Conservation (phyloP, 345 rosid species). For the Linum trigynum region DNA sequence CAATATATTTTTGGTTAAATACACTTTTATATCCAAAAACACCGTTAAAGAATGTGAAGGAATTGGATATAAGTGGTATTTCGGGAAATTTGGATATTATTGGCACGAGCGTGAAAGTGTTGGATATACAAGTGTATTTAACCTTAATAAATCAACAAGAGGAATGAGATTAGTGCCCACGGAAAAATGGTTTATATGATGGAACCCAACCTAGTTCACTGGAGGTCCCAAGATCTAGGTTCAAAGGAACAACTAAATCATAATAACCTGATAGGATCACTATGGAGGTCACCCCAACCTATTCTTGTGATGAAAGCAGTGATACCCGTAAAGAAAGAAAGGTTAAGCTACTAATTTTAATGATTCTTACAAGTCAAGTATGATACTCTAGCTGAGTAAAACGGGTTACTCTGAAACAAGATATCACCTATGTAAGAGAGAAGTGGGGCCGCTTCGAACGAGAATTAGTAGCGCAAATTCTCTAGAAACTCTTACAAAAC, state of each 20-base stretch:
- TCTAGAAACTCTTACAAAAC: background rate
- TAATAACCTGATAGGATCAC: background rate
- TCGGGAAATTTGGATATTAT: no score
- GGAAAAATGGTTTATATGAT: background rate
- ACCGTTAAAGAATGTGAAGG: no score
- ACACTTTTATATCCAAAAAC: no score
- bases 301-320: background rate
- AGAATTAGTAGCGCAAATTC: background rate
- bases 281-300: background rate
- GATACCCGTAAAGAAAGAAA: background rate
- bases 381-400: background rate
- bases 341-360: background rate
- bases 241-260: background rate
- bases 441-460: background rate
- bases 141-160: background rate
- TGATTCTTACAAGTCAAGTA: background rate
- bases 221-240: background rate
- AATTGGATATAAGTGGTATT: no score
- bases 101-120: no score
- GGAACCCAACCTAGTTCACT: background rate
- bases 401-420: background rate
- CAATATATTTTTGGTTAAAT: no score
- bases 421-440: conserved; percentile 1
- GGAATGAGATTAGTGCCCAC: background rate
- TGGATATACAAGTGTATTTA: no score